Evolutionary conservation across 2,329 filamentous ascomycete genomes (phyloP), one percentile per base, ranked within the genome.

Genomic region (Nothophaeocryptopus gaeumannii): DNA sequence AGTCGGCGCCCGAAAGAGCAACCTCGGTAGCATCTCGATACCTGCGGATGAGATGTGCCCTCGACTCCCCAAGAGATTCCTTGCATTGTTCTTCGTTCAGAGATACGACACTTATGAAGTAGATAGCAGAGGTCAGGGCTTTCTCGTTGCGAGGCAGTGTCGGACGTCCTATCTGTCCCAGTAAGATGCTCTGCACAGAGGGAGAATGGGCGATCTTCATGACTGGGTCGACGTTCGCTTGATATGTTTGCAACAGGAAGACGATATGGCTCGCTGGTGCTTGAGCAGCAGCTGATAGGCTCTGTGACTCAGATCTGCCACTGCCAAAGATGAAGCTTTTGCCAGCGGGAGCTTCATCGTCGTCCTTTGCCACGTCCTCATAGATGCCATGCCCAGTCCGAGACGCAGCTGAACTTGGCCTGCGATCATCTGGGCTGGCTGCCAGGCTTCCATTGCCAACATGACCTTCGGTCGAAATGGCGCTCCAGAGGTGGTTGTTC

Each of bases 221-320:
- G 39, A 89, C 66, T 0, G 87, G 86, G 60, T 91, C 86, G 47
- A 91, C 82, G 53, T 88, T 83, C 41, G 88, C 82, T 5, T 89
- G 71, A 57, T 85, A 90, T 8, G 82, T 74, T 64, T 89, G 84
- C 88, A 88, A 92, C 5, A 92, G 75, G 43, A 78, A 77, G 60
- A 88, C 83, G 20, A 87, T 79, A 36, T 67, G 63, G 9, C 47
- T 58, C 9, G 55, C 50, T 12, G 52, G 45, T 26, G 53, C 46
- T n/a, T 42, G 46, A n/a, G 45, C 4, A 5, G 34, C 30, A 33
- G 59, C 42, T 31, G 67, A 56, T 14, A 49, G 49, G n/a, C 51
- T 50, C 45, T 61, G 58, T 26, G 46, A 39, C 15, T 20, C 32
- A 37, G 39, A 39, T 26, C 40, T 12, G 20, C 32, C 39, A 41